Evolutionary conservation across 805 yeast species (phyloP).

Genomic region (Schwanniomyces occidentalis): DNA sequence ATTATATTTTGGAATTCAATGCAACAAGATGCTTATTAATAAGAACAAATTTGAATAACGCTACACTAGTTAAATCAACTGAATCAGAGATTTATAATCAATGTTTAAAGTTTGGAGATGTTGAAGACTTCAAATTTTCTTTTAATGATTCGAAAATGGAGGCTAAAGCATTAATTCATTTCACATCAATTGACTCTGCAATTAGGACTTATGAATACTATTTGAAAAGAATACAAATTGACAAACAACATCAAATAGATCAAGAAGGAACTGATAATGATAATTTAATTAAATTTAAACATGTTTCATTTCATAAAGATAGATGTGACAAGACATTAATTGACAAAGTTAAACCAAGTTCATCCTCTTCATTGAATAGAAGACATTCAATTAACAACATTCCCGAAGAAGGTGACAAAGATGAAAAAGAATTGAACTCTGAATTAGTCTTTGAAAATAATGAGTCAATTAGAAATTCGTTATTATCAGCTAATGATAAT

Average conservation of each 20-base stretch:
- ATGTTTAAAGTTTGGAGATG: constrained; percentile 40
- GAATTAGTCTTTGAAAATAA: constrained; percentile 5
- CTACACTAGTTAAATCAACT: background rate
- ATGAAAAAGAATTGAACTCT: constrained; percentile 3
- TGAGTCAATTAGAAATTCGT: constrained; percentile 4
- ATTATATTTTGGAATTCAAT: constrained; percentile 37
- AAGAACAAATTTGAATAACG: constrained; percentile 3
- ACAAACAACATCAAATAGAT: constrained; percentile 17
- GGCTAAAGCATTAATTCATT: constrained; percentile 28
- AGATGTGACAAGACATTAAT: constrained; percentile 36
- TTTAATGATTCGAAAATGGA: constrained; percentile 7
- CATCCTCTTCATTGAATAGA: constrained; percentile 4
- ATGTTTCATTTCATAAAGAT: constrained; percentile 31
- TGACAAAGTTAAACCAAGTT: constrained; percentile 6
- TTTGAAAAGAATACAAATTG: constrained; percentile 20
- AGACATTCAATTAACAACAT: constrained; percentile 1
- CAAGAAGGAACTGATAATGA: constrained; percentile 11
- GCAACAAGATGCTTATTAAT: constrained; percentile 38
- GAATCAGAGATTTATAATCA: constrained; percentile 21
- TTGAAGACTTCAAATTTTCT: constrained; percentile 34
- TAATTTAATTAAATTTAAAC: constrained; percentile 14
- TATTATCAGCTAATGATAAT: constrained; percentile 1
- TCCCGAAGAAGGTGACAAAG: background rate
- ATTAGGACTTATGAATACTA: constrained; percentile 43
- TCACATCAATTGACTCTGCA: constrained; percentile 47